Conservation (phyloP, 306 rosid genomes). For the Vigna reflexopilosa region DNA sequence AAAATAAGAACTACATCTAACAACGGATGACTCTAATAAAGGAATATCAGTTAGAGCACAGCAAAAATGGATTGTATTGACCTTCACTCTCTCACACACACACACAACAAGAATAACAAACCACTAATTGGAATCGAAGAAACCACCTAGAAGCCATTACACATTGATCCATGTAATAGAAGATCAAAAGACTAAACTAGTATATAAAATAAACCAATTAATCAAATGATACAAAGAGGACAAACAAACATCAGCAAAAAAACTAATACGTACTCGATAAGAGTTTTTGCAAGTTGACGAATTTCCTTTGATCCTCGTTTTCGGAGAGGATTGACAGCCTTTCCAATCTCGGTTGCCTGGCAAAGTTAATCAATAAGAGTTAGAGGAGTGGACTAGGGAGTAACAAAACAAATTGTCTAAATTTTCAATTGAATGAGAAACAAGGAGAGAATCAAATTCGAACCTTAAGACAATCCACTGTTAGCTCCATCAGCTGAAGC, state of each 20-base stretch:
- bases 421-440: constrained; percentile 19
- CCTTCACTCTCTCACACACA: neutral
- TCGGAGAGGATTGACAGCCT: constrained; percentile 71
- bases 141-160: constrained; percentile 10
- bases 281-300: constrained; percentile 66
- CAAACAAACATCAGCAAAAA: constrained; percentile 20
- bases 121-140: constrained; percentile 8
- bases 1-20: constrained; percentile 14
- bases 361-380: constrained; percentile 42
- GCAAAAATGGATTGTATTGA: neutral
- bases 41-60: neutral
- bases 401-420: constrained; percentile 11
- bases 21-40: neutral
- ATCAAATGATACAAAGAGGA: constrained; percentile 8
- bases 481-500: constrained; percentile 79
- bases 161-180: constrained; percentile 12
- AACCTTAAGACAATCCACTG: constrained; percentile 80
- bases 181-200: constrained; percentile 18
- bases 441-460: constrained; percentile 42
- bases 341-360: constrained; percentile 96
- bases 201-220: constrained; percentile 21
- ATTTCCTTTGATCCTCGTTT: constrained; percentile 71
- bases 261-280: constrained; percentile 62
- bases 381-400: constrained; percentile 27
- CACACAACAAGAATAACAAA: constrained; percentile 4